Evolutionary conservation across 1,284 basidiomycete species (phyloP), one percentile per base, ranked within the genome.

Genomic region (Ceratobasidium sp.): DNA sequence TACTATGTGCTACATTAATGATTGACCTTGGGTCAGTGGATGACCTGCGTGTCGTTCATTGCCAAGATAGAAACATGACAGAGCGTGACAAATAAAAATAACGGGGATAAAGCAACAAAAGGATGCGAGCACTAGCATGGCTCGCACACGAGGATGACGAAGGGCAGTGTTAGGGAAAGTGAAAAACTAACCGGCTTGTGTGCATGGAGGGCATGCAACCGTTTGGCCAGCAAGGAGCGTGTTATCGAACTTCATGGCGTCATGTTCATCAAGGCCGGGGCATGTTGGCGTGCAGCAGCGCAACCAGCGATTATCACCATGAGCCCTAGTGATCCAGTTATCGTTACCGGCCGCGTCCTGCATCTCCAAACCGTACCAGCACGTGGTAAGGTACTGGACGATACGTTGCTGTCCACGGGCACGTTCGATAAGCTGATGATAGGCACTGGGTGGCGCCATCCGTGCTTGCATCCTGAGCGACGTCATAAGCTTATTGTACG

Each of bases 351-450:
- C 12, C 7, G 27, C 25, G n/a, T 20, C 42, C 8, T 32, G 57
- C 15, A n/a, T 40, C 27, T 60, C 57, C 13, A 60, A 31, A 15
- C 42, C 57, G n/a, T 60, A 27, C 27, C 45, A 60, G 42, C 35
- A 32, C 13, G 5, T 12, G 1, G 57, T 60, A 17, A 60, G 22
- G 27, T 43, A 60, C n/a, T 13, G 4, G 25, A 32, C 25, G 7
- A n/a, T 6, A 5, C 27, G 25, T 10, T 42, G 20, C 27, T n/a
- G 5, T 17, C 12, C 5, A 2, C 45, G 25, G 3, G 25, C 22
- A 7, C 42, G 42, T 15, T 32, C 42, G 31, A 60, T 10, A 10
- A 60, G 31, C 7, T 4, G 7, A 34, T 60, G 57, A 17, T 29
- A 47, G 8, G 25, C 15, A 32, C 22, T 45, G 15, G 22, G 25